Conservation (phyloP, 352 stramenopile species). For the Pythium guiyangense region DNA sequence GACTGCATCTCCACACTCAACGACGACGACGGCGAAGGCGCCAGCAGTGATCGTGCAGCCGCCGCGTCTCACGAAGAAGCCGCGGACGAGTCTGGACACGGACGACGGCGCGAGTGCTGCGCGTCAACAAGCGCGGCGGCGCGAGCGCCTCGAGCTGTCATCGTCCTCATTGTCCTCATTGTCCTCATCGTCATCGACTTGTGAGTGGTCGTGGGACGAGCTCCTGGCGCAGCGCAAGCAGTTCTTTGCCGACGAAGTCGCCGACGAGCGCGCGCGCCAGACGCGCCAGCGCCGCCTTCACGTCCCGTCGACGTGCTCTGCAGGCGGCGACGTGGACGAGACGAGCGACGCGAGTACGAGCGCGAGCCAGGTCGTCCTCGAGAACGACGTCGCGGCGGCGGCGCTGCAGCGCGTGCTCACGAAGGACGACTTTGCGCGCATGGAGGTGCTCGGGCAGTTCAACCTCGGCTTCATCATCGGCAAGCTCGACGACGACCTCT, state of each 20-base stretch:
- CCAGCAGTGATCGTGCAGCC: constrained; percentile 8
- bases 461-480: constrained; percentile 98
- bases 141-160: background rate
- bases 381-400: constrained; percentile 41
- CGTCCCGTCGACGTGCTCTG: constrained; percentile 37
- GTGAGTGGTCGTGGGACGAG: constrained; percentile 35
- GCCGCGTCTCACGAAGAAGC: constrained; percentile 8
- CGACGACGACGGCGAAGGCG: too few relatives aligned
- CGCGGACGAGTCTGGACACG: background rate
- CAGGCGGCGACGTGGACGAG: constrained; percentile 9
- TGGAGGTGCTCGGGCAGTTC: constrained; percentile 95
- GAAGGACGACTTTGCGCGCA: constrained; percentile 91
- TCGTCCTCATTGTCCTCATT: background rate
- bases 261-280: constrained; percentile 21
- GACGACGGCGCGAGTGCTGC: background rate
- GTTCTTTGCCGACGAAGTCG: constrained; percentile 41
- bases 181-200: background rate
- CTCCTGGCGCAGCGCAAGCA: constrained; percentile 31
- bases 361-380: constrained; percentile 7
- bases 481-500: constrained; percentile 89
- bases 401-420: constrained; percentile 71
- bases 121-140: background rate
- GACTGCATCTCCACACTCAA: too few relatives aligned
- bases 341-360: background rate
- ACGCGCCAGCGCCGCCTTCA: constrained; percentile 20